Evolutionary conservation across 2,329 filamentous ascomycete species (phyloP).

Genomic region (Aspergillus flavus): DNA sequence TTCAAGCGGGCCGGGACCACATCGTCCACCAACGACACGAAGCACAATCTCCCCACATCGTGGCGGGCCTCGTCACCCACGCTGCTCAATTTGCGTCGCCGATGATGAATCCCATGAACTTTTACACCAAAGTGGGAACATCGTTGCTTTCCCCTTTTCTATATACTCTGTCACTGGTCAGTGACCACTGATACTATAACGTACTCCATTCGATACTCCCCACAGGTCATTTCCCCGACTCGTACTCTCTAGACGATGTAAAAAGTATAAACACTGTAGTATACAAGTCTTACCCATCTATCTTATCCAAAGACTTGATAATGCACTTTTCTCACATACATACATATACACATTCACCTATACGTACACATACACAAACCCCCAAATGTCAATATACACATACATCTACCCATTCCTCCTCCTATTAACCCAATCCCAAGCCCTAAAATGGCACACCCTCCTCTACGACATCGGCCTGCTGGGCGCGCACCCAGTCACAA

Average conservation of each 20-base stretch:
- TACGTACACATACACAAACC: fast-evolving
- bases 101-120: background rate
- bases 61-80: background rate
- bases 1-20: background rate
- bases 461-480: slow-evolving; percentile 20
- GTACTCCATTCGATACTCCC: too few relatives aligned
- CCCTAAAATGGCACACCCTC: slow-evolving; percentile 18
- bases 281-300: background rate
- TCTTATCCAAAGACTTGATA: background rate
- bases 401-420: background rate
- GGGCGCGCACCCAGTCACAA: slow-evolving; percentile 14
- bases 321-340: background rate
- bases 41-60: background rate
- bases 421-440: slow-evolving; percentile 3
- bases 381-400: background rate
- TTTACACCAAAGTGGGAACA: too few relatives aligned
- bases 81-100: background rate
- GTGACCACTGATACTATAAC: too few relatives aligned
- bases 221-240: too few relatives aligned
- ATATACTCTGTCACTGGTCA: too few relatives aligned
- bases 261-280: too few relatives aligned
- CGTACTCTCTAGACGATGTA: too few relatives aligned
- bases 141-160: too few relatives aligned
- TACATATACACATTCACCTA: background rate
- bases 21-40: background rate